phyloP scores from a whole-genome alignment of 495 filamentous ascomycete genomes.

The Zalerion maritima region DNA sequence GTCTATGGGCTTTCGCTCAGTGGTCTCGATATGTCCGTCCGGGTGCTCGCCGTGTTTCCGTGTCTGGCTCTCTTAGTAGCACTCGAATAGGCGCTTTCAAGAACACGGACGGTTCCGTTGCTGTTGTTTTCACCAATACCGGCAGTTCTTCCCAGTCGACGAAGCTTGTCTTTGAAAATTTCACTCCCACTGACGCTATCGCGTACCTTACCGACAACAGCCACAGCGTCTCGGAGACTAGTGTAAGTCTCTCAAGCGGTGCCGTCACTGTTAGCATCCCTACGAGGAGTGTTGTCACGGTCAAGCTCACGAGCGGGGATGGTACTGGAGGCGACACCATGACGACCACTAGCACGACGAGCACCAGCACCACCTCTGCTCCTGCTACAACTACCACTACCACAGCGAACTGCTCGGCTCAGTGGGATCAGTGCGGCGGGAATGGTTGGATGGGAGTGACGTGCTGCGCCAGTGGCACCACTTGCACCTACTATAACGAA shows the following conservation, averaged over 20 bases:
- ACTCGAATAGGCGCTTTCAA: slow-evolving; percentile 31
- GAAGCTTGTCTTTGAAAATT: slow-evolving; percentile 14
- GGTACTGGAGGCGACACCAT: background rate
- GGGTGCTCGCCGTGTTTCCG: slow-evolving; percentile 28
- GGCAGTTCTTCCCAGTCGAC: slow-evolving; percentile 13
- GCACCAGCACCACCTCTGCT: too few relatives aligned
- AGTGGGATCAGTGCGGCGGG: slow-evolving; percentile 34
- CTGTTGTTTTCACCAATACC: slow-evolving; percentile 31
- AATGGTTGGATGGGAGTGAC: slow-evolving; percentile 22
- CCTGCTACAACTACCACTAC: too few relatives aligned
- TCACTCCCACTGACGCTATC: slow-evolving; percentile 10
- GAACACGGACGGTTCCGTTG: slow-evolving; percentile 30
- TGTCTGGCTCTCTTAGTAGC: slow-evolving; percentile 15
- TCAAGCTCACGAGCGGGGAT: slow-evolving; percentile 8
- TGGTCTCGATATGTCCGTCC: slow-evolving; percentile 31
- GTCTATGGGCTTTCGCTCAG: slow-evolving; percentile 38
- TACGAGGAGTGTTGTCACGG: slow-evolving; percentile 12
- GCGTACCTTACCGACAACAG: slow-evolving; percentile 20
- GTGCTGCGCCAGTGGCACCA: slow-evolving; percentile 23
- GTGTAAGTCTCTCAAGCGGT: slow-evolving; percentile 6
- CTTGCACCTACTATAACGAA: slow-evolving; percentile 24
- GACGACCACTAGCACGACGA: background rate
- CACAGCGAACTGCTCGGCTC: too few relatives aligned
- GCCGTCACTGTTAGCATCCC: slow-evolving; percentile 12
- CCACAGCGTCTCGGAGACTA: slow-evolving; percentile 7